Evolutionary conservation across 1,139 yeast species (phyloP).

Genomic region (Scheffersomyces lignicola): DNA sequence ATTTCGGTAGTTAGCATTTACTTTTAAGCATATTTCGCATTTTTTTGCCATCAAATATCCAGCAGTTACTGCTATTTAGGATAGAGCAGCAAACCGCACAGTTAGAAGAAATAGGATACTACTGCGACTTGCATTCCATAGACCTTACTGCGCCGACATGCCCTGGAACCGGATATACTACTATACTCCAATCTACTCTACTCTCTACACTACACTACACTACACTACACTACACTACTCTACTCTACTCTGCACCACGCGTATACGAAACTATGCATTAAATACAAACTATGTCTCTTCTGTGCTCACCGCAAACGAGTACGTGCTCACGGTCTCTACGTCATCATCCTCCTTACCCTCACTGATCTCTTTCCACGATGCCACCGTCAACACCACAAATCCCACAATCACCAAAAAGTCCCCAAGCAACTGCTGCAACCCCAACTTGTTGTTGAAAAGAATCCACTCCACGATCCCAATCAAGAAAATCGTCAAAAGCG

Average conservation of each 20-base stretch:
- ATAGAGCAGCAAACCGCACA: too few species aligned
- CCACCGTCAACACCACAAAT: constrained; percentile 65
- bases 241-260: too few species aligned
- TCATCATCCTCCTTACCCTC: constrained; percentile 64
- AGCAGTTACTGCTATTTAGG: too few species aligned
- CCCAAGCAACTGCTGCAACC: constrained; percentile 52
- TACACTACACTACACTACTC: too few species aligned
- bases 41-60: too few species aligned
- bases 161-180: too few species aligned
- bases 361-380: constrained; percentile 73
- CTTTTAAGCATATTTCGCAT: neutral
- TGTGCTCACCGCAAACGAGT: constrained; percentile 44
- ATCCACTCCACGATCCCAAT: constrained; percentile 81
- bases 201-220: too few species aligned
- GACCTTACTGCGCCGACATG: too few species aligned
- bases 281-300: constrained; percentile 11
- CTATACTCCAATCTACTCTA: too few species aligned
- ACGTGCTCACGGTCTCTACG: constrained; percentile 44
- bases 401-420: constrained; percentile 64
- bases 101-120: too few species aligned
- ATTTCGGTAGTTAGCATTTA: neutral
- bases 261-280: too few species aligned
- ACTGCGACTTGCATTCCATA: too few species aligned
- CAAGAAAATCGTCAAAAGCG: constrained; percentile 72
- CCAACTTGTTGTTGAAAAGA: constrained; percentile 58